Conservation (phyloP, 2,329 filamentous ascomycete genomes). For the Juglanconis juglandina region DNA sequence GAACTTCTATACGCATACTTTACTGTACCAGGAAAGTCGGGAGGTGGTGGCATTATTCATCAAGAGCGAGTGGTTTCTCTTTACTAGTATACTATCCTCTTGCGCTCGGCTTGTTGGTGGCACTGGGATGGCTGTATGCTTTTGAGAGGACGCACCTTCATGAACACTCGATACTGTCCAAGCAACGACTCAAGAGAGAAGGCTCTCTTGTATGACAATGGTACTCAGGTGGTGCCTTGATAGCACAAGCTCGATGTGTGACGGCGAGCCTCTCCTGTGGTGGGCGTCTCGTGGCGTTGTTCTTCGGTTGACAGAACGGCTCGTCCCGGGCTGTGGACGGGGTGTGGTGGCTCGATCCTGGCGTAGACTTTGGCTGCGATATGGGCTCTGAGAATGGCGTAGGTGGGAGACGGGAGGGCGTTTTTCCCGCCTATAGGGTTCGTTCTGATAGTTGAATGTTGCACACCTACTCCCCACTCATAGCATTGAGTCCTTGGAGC, state of each 20-base stretch:
- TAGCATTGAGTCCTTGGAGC: too few species aligned
- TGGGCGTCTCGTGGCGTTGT: not conserved
- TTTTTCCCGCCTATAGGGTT: too few species aligned
- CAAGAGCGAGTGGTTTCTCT: not conserved
- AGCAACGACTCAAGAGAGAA: not conserved
- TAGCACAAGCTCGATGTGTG: not conserved
- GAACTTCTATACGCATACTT: not conserved
- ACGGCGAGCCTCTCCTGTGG: too few species aligned
- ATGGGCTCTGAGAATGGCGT: too few species aligned
- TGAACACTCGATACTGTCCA: not conserved
- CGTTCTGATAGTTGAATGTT: too few species aligned
- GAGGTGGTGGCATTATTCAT: not conserved
- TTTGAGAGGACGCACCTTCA: not conserved
- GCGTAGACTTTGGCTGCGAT: too few species aligned
- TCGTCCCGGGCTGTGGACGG: too few species aligned
- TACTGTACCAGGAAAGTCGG: not conserved
- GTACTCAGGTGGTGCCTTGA: not conserved
- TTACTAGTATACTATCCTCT: not conserved
- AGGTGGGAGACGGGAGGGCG: too few species aligned
- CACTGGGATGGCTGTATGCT: not conserved
- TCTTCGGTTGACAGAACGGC: too few species aligned
- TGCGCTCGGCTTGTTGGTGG: not conserved
- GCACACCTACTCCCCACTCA: too few species aligned
- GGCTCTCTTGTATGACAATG: not conserved
- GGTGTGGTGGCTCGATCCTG: too few species aligned